Conservation (phyloP, 2,329 filamentous ascomycete genomes). For the Metarhizium guizhouense region DNA sequence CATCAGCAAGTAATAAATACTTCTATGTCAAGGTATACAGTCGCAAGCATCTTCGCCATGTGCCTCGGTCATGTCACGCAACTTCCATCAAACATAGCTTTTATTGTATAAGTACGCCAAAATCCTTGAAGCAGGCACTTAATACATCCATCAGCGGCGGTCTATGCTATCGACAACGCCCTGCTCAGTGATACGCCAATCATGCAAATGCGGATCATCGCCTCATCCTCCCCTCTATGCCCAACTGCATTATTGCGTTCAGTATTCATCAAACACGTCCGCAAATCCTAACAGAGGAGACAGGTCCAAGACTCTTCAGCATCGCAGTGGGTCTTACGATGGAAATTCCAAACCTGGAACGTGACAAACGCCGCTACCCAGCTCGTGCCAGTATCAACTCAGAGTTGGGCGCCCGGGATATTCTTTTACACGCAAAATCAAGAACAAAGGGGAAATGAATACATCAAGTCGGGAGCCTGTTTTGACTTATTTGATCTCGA, state of each 20-base stretch:
- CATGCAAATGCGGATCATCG: conserved; percentile 1
- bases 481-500: conserved; percentile 65
- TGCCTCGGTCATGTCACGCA: neutral
- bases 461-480: neutral
- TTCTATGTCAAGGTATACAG: neutral
- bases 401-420: conserved; percentile 4
- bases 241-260: conserved; percentile 3
- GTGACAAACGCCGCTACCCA: conserved; percentile 8
- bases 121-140: conserved; percentile 1
- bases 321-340: conserved; percentile 14
- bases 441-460: neutral
- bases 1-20: no score
- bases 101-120: conserved; percentile 6
- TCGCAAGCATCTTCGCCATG: neutral
- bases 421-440: conserved; percentile 2
- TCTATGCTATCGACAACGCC: conserved; percentile 3
- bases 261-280: neutral
- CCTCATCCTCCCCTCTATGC: conserved; percentile 4
- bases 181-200: conserved; percentile 2
- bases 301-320: conserved; percentile 38
- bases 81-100: conserved; percentile 4
- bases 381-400: conserved; percentile 1
- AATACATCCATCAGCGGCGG: neutral
- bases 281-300: conserved; percentile 15
- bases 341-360: conserved; percentile 4